Conservation (phyloP, 805 yeast genomes). For the Sugiyamaella valdiviana region DNA sequence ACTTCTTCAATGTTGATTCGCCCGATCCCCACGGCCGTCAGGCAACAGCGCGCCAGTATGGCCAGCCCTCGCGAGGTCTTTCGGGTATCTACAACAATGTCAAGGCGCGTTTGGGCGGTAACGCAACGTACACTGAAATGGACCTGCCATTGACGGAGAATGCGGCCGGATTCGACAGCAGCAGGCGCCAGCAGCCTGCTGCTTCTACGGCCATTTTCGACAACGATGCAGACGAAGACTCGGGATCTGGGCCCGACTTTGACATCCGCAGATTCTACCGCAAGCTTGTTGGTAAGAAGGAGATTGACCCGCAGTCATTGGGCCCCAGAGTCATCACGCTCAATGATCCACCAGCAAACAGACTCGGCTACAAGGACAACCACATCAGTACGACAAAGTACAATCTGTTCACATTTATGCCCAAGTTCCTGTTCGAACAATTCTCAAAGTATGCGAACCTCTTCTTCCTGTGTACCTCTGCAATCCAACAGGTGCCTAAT, state of each 20-base stretch:
- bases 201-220: constrained; percentile 6
- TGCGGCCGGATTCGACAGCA: constrained; percentile 1
- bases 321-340: constrained; percentile 63
- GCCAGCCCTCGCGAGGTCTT: constrained; percentile 11
- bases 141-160: constrained; percentile 27
- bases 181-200: not conserved
- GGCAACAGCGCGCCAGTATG: not conserved
- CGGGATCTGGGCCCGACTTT: constrained; percentile 24
- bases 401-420: constrained; percentile 85
- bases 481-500: constrained; percentile 93
- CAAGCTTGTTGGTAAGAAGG: constrained; percentile 25
- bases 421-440: constrained; percentile 92
- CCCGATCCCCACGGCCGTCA: not conserved
- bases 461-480: constrained; percentile 86
- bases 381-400: constrained; percentile 94
- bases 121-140: constrained; percentile 26
- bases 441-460: constrained; percentile 95
- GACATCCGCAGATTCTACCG: constrained; percentile 32
- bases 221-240: constrained; percentile 14
- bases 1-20: constrained; percentile 10
- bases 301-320: constrained; percentile 25
- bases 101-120: constrained; percentile 24
- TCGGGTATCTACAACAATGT: constrained; percentile 23
- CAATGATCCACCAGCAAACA: constrained; percentile 55
- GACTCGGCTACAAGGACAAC: constrained; percentile 61